Base-by-base conservation (phyloP, 2,329 filamentous ascomycete genomes). In the Spiromastix sp. region DNA sequence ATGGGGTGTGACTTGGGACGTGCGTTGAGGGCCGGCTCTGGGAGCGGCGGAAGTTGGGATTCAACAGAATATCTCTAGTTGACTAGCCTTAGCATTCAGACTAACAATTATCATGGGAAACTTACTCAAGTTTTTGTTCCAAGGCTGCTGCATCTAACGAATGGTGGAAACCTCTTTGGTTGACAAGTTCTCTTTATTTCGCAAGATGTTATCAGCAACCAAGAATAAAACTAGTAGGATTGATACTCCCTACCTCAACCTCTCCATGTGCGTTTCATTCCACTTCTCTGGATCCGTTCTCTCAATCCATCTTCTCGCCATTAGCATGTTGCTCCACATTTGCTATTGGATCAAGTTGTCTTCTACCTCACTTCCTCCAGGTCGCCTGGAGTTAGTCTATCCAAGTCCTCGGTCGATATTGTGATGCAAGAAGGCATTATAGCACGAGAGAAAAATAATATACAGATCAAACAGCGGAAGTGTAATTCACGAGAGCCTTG, bases 241-340 rank as follows among this genome's bases (percentile, higher is more conserved):
- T 18, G 9, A n/a, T 17, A 13, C 10, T 34, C 8, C 35, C 28
- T 37, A 37, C 35, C 32, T 32, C 35, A 37, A 12, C 13, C 27
- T 37, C 11, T 20, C 11, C 2, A 12, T 11, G 12, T 37, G 21
- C 16, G 25, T 18, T 11, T 37, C 29, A 12, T 28, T 32, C 35
- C 35, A 37, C n/a, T 32, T 28, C 27, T 28, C 35, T 9, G 9
- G 9, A 3, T 28, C 21, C n/a, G 18, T 3, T 2, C 3, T 26
- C 10, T 36, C 7, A 20, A 35, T 21, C 22, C 3, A 6, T 4
- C 33, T 35, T 35, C n/a, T 9, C 33, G n/a, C n/a, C n/a, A n/a
- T n/a, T n/a, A n/a, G n/a, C n/a, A n/a, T n/a, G n/a, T n/a, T n/a
- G n/a, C n/a, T n/a, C n/a, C n/a, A n/a, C n/a, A n/a, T n/a, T n/a